Evolutionary conservation across 169 alveolate species (phyloP).

Genomic region (Blepharisma undulans): DNA sequence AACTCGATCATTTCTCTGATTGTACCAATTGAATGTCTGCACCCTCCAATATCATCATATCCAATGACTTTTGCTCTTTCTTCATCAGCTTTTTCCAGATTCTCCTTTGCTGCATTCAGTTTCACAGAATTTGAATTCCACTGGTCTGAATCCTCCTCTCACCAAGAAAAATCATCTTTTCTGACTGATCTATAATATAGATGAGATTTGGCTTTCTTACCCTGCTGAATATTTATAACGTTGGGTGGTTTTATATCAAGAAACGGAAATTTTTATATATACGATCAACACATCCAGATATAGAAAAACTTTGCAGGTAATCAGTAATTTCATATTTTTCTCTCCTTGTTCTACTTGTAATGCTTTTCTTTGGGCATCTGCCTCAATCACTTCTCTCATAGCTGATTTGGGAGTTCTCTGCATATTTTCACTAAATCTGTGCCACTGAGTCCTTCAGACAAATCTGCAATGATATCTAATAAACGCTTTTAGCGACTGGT

Average conservation of each 20-base stretch:
- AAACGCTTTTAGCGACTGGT: constrained; percentile 97
- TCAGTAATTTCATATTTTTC: constrained; percentile 58
- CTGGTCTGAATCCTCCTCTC: constrained; percentile 99
- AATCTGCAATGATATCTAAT: constrained; percentile 97
- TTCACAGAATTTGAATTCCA: constrained; percentile 99
- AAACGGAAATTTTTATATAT: too few relatives aligned
- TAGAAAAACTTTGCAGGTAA: too few relatives aligned
- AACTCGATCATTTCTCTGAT: constrained; percentile 85
- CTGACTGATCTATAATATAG: constrained; percentile 99
- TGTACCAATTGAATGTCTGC: constrained; percentile 98
- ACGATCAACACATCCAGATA: too few relatives aligned
- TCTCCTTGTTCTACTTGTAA: constrained; percentile 86
- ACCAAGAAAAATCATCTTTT: constrained; percentile 98
- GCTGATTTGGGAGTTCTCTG: constrained; percentile 99
- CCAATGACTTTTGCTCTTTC: constrained; percentile 99
- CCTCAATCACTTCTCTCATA: constrained; percentile 96
- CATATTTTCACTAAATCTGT: constrained; percentile 99
- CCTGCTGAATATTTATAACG: too few relatives aligned
- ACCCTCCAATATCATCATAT: constrained; percentile 99
- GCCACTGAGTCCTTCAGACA: constrained; percentile 99
- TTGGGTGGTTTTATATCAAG: too few relatives aligned
- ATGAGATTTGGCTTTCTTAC: too few relatives aligned
- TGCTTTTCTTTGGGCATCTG: constrained; percentile 73
- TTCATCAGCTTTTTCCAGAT: constrained; percentile 99
- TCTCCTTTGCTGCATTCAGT: constrained; percentile 99